Evolutionary conservation across 108 stramenopile species (phyloP).

Genomic region (Licmophora abbreviata): DNA sequence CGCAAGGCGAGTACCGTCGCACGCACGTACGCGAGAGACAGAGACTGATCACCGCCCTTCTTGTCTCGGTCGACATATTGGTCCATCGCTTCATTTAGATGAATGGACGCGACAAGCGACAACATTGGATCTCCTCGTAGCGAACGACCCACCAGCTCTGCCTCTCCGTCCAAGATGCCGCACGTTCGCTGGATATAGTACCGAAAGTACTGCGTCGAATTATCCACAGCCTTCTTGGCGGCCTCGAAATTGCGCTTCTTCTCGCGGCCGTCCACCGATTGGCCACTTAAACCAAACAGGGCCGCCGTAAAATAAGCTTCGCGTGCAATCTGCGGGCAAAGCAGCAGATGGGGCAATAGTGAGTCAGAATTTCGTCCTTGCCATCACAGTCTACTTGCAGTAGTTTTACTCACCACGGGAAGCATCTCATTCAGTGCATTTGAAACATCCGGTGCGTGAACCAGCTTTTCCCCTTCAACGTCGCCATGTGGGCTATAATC

Average conservation of each 20-base stretch:
- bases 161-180: slow-evolving; percentile 59
- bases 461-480: slow-evolving; percentile 30
- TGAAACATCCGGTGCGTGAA: slow-evolving; percentile 71
- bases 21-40: slow-evolving; percentile 80
- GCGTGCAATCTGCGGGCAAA: too few species aligned
- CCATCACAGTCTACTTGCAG: too few species aligned
- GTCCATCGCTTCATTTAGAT: slow-evolving; percentile 82
- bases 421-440: slow-evolving; percentile 64
- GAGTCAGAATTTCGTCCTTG: too few species aligned
- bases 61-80: slow-evolving; percentile 83
- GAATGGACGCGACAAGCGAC: slow-evolving; percentile 72
- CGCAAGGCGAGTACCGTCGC: slow-evolving; percentile 79
- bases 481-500: slow-evolving; percentile 40
- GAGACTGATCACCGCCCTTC: slow-evolving; percentile 82
- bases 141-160: slow-evolving; percentile 41
- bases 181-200: slow-evolving; percentile 80
- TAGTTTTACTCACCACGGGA: too few species aligned
- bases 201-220: slow-evolving; percentile 73
- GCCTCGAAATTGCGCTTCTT: slow-evolving; percentile 86
- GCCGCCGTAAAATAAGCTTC: slow-evolving; percentile 87
- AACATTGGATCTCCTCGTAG: slow-evolving; percentile 70
- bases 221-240: slow-evolving; percentile 71
- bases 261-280: slow-evolving; percentile 76
- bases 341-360: too few species aligned
- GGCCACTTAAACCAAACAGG: slow-evolving; percentile 70